Conservation (phyloP, 345 rosid genomes). For the Ailanthus altissimus region DNA sequence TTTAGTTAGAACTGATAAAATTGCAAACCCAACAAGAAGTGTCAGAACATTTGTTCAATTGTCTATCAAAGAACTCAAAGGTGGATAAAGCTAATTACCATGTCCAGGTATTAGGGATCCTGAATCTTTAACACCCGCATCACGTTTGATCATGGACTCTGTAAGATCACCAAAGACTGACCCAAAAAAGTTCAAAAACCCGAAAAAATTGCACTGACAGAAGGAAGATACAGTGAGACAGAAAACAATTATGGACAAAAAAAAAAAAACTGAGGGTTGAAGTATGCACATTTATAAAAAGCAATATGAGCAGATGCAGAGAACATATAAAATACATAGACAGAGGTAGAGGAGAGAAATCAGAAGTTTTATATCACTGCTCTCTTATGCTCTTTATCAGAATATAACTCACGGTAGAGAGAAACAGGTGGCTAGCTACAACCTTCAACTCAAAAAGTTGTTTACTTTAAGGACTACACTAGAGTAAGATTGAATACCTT, state of each 20-base stretch:
- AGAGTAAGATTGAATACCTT: constrained; percentile 49
- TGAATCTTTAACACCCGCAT: constrained; percentile 96
- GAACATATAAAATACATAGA: not conserved
- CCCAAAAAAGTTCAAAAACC: constrained; percentile 82
- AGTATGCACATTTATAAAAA: constrained; percentile 1
- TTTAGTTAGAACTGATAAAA: not conserved
- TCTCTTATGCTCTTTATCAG: not conserved
- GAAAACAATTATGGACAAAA: not conserved
- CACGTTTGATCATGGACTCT: constrained; percentile 96
- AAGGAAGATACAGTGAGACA: constrained; percentile 18
- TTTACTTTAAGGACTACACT: not conserved
- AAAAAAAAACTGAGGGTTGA: not conserved
- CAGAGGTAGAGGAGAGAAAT: not conserved
- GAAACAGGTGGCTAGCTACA: not conserved
- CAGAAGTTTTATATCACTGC: not conserved
- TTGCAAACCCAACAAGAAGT: not conserved
- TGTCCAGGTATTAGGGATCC: constrained; percentile 97
- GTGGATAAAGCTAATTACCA: constrained; percentile 41
- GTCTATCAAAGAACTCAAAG: not conserved
- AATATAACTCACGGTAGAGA: not conserved
- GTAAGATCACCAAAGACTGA: constrained; percentile 93
- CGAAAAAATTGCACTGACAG: constrained; percentile 77
- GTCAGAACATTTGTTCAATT: not conserved
- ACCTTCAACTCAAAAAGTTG: not conserved
- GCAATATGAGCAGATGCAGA: not conserved